A percentile compares a stretch with the other conserved stretches of the same genome.
phyloP scores from a whole-genome alignment of 768 basidiomycete genomes.

The Xerocomellus chrysenteron region DNA sequence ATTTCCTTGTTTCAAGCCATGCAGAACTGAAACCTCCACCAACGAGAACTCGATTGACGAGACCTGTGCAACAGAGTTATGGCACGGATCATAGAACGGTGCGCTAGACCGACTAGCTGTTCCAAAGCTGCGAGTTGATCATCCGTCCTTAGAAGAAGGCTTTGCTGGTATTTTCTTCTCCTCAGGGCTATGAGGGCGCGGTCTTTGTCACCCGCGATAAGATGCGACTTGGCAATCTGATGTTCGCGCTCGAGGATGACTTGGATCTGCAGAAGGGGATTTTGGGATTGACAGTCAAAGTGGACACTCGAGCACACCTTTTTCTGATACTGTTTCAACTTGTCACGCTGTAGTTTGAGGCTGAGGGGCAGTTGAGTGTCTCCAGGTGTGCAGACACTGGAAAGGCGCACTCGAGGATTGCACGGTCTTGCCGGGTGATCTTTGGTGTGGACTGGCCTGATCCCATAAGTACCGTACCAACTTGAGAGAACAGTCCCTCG shows the following conservation, averaged over 20 bases:
- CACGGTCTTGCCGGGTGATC: conserved; percentile 90
- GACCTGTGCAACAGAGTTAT: conserved; percentile 53
- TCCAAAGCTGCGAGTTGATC: conserved; percentile 85
- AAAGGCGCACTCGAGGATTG: conserved; percentile 80
- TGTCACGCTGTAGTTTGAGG: conserved; percentile 94
- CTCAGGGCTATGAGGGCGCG: conserved; percentile 86
- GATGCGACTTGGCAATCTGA: conserved; percentile 81
- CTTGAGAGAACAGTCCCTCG: not conserved
- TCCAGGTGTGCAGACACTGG: conserved; percentile 15
- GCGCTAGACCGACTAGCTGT: conserved; percentile 61
- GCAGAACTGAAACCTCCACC: conserved; percentile 88
- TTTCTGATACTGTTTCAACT: conserved; percentile 93
- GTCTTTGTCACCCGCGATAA: conserved; percentile 80
- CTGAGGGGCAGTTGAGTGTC: conserved; percentile 43
- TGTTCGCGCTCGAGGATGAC: conserved; percentile 82
- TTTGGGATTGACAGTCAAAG: not conserved
- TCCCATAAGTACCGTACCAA: conserved; percentile 49
- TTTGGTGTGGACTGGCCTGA: conserved; percentile 75
- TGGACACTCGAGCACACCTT: conserved; percentile 50
- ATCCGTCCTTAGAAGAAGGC: conserved; percentile 85
- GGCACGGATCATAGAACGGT: not conserved
- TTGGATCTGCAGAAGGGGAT: conserved; percentile 62
- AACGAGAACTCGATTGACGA: conserved; percentile 96
- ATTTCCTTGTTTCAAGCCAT: conserved; percentile 91
- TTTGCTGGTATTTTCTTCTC: conserved; percentile 91